Base-by-base conservation (phyloP, 768 basidiomycete species). In the Tricholoma terreum region DNA sequence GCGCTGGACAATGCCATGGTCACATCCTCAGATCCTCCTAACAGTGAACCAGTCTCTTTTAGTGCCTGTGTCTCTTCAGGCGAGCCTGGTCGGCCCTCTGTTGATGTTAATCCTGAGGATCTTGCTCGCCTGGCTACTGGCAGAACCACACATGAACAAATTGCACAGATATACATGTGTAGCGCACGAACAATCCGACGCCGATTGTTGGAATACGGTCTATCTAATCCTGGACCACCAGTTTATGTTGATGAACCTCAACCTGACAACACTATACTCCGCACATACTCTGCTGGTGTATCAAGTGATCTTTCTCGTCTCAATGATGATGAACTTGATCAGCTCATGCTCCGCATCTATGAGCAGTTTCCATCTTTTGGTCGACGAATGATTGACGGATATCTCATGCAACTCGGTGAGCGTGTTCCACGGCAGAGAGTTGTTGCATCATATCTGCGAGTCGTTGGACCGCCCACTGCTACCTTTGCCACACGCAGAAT, bases 291-390 rank as follows among this genome's bases (percentile, higher is more conserved):
- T n/a, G n/a, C n/a, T n/a, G n/a, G n/a, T n/a, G n/a, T n/a, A n/a
- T n/a, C n/a, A n/a, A n/a, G n/a, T n/a, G 45, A 46, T 27, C 22
- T 46, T 15, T 46, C 45, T 46, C 12, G 14, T 24, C 45, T 46
- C 24, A 46, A 5, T 10, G 61, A 67, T 24, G 54, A 58, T 2
- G 61, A 65, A 22, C 57, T 69, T 12, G 67, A 69, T 42, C 21
- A 38, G 9, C 21, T 59, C 12, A 60, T 69, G 14, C n/a, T 14
- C n/a, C 38, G 52, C 2, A 66, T 67, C 24, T 56, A 63, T 5
- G 40, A 55, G 5, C 34, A 38, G 6, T 70, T 67, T 48, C 70
- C 67, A 1, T 22, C 54, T 7, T 66, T 64, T 60, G 68, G 68
- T 4, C 52, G 51, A 10, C 11, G 51, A 1, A 69, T 70, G 66